These are phyloP conservation scores for Metarhizium album DNA, from an alignment of 2,329 filamentous ascomycete genomes.

Conservation along the genomic window DNA sequence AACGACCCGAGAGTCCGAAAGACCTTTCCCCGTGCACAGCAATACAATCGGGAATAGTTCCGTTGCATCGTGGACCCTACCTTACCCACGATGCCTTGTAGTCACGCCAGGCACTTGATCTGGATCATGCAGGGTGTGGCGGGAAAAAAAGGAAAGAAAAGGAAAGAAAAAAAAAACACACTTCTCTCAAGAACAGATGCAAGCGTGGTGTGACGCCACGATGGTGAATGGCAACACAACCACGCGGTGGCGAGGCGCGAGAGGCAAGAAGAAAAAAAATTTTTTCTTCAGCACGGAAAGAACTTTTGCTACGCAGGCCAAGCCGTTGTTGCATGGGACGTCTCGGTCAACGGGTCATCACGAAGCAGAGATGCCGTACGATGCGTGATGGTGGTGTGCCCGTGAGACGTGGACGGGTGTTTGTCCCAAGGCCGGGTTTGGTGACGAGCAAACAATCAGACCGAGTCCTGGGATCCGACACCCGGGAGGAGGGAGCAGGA, in stretches of 20 bases:
- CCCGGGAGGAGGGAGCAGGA: neutral
- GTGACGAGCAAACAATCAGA: neutral
- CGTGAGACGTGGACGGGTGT: neutral
- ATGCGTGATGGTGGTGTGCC: neutral
- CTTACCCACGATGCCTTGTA: neutral
- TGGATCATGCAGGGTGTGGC: neutral
- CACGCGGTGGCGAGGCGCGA: neutral
- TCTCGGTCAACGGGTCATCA: neutral
- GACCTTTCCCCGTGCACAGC: neutral
- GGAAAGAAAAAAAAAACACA: neutral
- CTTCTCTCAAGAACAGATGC: neutral
- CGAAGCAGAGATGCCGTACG: neutral
- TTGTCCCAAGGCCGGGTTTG: neutral
- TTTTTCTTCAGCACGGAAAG: neutral
- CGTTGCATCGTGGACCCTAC: neutral
- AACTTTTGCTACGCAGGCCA: neutral
- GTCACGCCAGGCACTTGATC: neutral
- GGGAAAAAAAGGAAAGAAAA: neutral
- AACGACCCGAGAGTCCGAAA: neutral
- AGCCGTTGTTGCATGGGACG: conserved; percentile 1
- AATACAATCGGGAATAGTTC: neutral
- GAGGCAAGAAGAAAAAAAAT: too few relatives aligned
- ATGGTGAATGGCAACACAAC: neutral
- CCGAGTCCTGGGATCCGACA: too few relatives aligned
- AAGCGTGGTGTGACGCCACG: neutral